Conservation (phyloP, 768 basidiomycete species). For the Leccinum subgranulosum region DNA sequence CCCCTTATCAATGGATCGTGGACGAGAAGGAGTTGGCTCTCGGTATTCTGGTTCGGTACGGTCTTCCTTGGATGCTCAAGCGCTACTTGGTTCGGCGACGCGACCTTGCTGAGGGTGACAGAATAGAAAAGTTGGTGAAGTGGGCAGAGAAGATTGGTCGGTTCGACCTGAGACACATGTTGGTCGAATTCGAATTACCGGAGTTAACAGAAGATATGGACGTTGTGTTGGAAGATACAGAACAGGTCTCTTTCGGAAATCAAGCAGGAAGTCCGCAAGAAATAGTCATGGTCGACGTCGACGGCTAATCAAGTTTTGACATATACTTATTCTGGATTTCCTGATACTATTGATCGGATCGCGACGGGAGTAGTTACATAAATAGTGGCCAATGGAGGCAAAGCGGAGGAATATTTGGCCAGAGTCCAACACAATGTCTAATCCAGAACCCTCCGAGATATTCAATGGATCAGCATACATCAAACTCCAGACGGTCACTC, state of each 20-base stretch:
- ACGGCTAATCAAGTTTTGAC: not conserved
- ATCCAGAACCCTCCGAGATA: not conserved
- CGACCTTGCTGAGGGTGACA: conserved; percentile 17
- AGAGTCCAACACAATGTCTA: conserved; percentile 5
- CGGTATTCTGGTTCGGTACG: conserved; percentile 18
- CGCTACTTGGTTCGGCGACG: conserved; percentile 23
- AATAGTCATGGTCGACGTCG: conserved; percentile 4
- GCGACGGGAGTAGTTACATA: not conserved
- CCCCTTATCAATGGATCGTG: conserved; percentile 24
- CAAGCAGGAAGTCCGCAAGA: not conserved
- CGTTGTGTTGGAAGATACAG: not conserved
- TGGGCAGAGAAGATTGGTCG: conserved; percentile 21
- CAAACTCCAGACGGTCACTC: conserved; percentile 33
- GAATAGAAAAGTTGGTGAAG: conserved; percentile 11
- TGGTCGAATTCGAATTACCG: conserved; percentile 16
- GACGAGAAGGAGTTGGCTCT: conserved; percentile 26
- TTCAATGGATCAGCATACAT: conserved; percentile 13
- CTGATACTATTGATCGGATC: not conserved
- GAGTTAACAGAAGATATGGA: conserved; percentile 12
- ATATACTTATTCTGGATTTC: not conserved
- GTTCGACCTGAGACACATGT: conserved; percentile 22
- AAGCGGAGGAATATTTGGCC: not conserved
- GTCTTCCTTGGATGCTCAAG: conserved; percentile 26
- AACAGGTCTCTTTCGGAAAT: not conserved
- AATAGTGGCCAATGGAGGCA: not conserved